Base-by-base conservation (phyloP, 139 green algal genomes). In the Micractinium conductrix region DNA sequence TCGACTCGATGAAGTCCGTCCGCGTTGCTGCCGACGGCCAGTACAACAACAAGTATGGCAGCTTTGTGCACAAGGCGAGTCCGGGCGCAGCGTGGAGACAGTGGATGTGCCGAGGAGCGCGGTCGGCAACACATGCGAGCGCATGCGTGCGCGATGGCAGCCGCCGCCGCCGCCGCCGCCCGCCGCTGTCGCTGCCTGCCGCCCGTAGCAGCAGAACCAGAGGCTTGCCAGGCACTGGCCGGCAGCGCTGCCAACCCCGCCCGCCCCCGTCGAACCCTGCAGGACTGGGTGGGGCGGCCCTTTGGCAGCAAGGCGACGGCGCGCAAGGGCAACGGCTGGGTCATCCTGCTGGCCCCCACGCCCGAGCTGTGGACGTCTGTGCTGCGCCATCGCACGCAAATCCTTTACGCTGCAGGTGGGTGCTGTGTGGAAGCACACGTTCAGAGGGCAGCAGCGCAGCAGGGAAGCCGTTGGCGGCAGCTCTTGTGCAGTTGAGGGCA, bases 361-460 rank as follows among this genome's bases (percentile, higher is more conserved):
- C 91, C 95, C 1, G 96, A 98, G 89, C 92, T 99, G 1, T 99
- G 96, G 96, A 98, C 96, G 22, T 85, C 81, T 48, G 92, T 95
- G 40, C 90, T 98, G 58, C 80, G 85, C 2, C 95, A 98, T 86
- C 87, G 93, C 65, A 96, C 93, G n/a, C 93, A 96, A 48, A 97
- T 98, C 78, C 84, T 98, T 38, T 98, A 98, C 84, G 83, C 94
- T 0, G 70, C 70, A 58, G 70, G 70, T 78, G 7, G 8, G 70
- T 24, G 35, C 12, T 30, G 55, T 6, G 55, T 16, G 55, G 50
- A n/a, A n/a, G n/a, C n/a, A n/a, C n/a, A n/a, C n/a, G n/a, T n/a
- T n/a, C n/a, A n/a, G n/a, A n/a, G n/a, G n/a, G n/a, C n/a, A n/a
- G n/a, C n/a, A n/a, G n/a, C n/a, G n/a, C n/a, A n/a, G n/a, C n/a